Conservation (phyloP, 2,329 filamentous ascomycete species). For the Tricladium varicosporioides region DNA sequence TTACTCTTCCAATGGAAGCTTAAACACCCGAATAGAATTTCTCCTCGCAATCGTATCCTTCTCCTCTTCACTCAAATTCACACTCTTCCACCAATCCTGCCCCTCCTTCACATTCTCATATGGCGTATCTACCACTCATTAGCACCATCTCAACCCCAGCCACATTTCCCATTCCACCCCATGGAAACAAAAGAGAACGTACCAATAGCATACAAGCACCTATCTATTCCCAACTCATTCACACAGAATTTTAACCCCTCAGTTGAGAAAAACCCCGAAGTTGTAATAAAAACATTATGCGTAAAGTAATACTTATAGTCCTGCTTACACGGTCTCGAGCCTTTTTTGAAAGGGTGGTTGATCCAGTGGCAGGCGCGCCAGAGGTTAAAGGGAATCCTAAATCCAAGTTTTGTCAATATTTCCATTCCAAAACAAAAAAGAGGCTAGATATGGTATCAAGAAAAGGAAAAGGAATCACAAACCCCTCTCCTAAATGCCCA, state of each 20-base stretch:
- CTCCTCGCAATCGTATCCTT: slow-evolving; percentile 14
- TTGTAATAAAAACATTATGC: slow-evolving; percentile 18
- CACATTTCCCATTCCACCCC: no score
- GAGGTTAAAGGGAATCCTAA: slow-evolving; percentile 44
- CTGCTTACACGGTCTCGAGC: slow-evolving; percentile 7
- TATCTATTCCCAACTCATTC: slow-evolving; percentile 13
- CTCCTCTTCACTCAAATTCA: slow-evolving; percentile 11
- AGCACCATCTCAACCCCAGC: not conserved
- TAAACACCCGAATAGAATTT: slow-evolving; percentile 19
- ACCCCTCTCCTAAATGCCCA: slow-evolving; percentile 44
- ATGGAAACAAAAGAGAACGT: not conserved
- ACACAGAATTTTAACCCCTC: slow-evolving; percentile 17
- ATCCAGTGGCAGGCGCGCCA: slow-evolving; percentile 33
- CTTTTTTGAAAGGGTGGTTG: slow-evolving; percentile 14
- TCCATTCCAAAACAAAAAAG: not conserved
- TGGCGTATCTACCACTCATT: slow-evolving; percentile 9
- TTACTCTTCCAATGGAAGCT: slow-evolving; percentile 21
- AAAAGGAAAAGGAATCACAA: not conserved
- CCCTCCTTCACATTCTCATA: slow-evolving; percentile 18
- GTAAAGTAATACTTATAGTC: slow-evolving; percentile 20
- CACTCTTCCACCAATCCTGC: slow-evolving; percentile 20
- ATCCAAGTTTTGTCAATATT: slow-evolving; percentile 21
- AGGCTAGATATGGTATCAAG: not conserved
- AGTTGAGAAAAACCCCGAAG: slow-evolving; percentile 16
- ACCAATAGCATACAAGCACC: slow-evolving; percentile 19